Percentiles rank a stretch among this genome's conserved stretches.
phyloP scores from a whole-genome alignment of 352 stramenopile genomes.

The Pythium pectinolyticum region DNA sequence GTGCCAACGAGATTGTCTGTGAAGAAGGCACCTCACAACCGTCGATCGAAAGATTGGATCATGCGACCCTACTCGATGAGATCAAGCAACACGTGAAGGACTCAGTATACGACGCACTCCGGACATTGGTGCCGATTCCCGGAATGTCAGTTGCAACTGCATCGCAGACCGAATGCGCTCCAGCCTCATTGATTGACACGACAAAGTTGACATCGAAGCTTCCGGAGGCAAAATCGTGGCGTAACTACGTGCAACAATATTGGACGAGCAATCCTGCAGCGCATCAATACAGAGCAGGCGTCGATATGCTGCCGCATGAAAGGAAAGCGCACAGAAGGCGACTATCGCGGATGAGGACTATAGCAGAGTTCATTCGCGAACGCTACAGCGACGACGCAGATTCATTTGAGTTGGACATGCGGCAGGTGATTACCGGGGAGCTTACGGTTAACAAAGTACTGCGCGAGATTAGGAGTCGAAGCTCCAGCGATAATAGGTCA shows the following conservation, averaged over 20 bases:
- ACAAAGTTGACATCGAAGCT: background rate
- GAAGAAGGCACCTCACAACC: background rate
- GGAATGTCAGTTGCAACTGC: background rate
- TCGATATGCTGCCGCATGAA: background rate
- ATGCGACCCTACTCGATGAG: too few species aligned
- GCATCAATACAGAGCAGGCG: background rate
- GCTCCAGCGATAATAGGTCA: too few species aligned
- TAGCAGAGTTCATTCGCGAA: background rate
- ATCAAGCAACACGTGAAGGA: too few species aligned
- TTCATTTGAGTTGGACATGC: background rate
- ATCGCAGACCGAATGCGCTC: too few species aligned
- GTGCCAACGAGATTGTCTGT: too few species aligned
- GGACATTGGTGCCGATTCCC: too few species aligned
- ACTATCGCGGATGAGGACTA: background rate
- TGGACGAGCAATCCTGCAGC: background rate
- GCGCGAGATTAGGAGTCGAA: too few species aligned
- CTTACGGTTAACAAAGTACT: background rate
- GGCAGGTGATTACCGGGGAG: background rate
- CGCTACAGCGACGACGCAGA: background rate
- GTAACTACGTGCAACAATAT: background rate
- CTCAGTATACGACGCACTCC: too few species aligned
- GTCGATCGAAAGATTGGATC: background rate
- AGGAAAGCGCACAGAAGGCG: background rate
- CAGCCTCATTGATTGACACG: background rate
- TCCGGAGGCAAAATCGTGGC: background rate